A percentile compares a stretch with the other conserved stretches of the same genome.
Evolutionary conservation across 2,329 filamentous ascomycete species (phyloP).

Genomic region (Penicillium occitanis): DNA sequence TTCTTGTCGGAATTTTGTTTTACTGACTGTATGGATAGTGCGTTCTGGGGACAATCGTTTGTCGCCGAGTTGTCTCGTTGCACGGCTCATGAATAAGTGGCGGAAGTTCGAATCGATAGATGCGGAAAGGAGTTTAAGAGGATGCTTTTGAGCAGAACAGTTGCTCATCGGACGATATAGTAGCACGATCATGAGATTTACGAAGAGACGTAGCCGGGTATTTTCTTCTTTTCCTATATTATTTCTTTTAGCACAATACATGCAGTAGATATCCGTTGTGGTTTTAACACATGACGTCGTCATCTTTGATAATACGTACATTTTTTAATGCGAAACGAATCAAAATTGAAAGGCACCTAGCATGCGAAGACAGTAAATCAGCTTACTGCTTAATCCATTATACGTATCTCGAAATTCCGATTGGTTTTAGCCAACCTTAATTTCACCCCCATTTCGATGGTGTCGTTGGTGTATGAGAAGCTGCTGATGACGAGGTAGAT

Average conservation of each 20-base stretch:
- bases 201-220: constrained; percentile 1
- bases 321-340: background rate
- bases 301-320: background rate
- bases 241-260: background rate
- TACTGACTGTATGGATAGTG: constrained; percentile 49
- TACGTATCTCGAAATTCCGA: background rate
- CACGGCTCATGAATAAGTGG: constrained; percentile 27
- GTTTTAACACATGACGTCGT: background rate
- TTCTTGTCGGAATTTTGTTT: background rate
- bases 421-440: background rate
- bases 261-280: background rate
- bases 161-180: background rate
- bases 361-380: background rate
- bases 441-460: background rate
- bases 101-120: background rate
- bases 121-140: background rate
- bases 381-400: background rate
- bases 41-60: constrained; percentile 95
- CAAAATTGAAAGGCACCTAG: background rate
- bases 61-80: constrained; percentile 73
- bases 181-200: background rate
- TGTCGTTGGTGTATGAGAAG: background rate
- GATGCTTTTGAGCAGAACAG: background rate
- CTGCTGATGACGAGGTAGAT: background rate
- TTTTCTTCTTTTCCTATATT: background rate